Evolutionary conservation across 805 yeast genomes (phyloP).

Genomic region (baker's yeast (Saccharomyces cerevisiae)): DNA sequence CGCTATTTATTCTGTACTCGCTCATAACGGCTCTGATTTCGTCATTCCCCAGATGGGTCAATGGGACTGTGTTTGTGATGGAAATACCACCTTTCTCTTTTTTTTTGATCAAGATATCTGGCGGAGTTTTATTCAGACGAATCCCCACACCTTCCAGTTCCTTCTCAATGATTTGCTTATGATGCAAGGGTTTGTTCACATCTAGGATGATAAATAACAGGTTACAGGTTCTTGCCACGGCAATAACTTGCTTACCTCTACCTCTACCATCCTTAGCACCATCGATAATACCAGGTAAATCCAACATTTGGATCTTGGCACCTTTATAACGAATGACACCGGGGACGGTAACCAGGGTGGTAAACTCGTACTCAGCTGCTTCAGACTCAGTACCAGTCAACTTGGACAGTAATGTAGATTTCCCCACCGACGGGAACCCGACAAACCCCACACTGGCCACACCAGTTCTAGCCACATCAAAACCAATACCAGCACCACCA

Average conservation of each 20-base stretch:
- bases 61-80: conserved; percentile 86
- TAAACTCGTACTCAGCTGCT: conserved; percentile 96
- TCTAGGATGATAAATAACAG: conserved; percentile 87
- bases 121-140: conserved; percentile 83
- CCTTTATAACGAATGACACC: conserved; percentile 95
- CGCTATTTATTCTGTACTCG: conserved; percentile 90
- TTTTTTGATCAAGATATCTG: conserved; percentile 83
- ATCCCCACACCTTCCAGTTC: conserved; percentile 98
- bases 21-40: conserved; percentile 93
- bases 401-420: conserved; percentile 75
- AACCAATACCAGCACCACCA: conserved; percentile 89
- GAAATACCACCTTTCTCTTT: conserved; percentile 95
- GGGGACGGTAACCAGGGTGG: conserved; percentile 94
- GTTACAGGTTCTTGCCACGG: conserved; percentile 97
- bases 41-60: conserved; percentile 85
- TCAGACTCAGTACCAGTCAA: conserved; percentile 94
- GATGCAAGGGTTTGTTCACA: conserved; percentile 91
- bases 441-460: conserved; percentile 96
- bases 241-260: conserved; percentile 93
- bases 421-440: conserved; percentile 92
- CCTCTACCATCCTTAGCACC: conserved; percentile 91
- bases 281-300: conserved; percentile 83
- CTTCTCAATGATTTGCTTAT: conserved; percentile 86
- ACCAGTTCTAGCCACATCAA: conserved; percentile 98
- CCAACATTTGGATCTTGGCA: conserved; percentile 93